Percentiles rank a stretch among this genome's conserved stretches.
Conservation (phyloP, 495 filamentous ascomycete species). For the Aspergillus ostianus region DNA sequence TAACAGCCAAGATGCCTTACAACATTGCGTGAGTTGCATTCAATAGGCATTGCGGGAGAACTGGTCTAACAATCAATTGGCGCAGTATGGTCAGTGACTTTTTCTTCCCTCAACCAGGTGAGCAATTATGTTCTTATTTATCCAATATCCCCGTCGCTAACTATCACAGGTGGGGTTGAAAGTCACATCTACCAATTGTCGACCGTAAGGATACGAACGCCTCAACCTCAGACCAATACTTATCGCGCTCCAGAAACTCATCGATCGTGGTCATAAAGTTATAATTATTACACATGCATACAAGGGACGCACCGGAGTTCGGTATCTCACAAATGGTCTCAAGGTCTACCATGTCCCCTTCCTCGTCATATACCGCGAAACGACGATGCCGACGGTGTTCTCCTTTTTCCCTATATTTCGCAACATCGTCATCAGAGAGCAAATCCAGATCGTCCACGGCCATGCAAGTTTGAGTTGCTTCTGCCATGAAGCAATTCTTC, state of each 20-base stretch:
- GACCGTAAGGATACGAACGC: slow-evolving; percentile 42
- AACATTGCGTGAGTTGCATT: slow-evolving; percentile 65
- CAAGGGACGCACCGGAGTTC: slow-evolving; percentile 83
- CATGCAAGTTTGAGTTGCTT: slow-evolving; percentile 89
- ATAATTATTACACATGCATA: slow-evolving; percentile 98
- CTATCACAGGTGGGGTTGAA: slow-evolving; percentile 74
- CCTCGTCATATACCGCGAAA: slow-evolving; percentile 88
- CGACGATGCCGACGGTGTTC: slow-evolving; percentile 96
- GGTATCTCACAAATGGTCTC: slow-evolving; percentile 95
- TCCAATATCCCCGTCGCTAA: slow-evolving; percentile 14
- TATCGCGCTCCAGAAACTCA: slow-evolving; percentile 62
- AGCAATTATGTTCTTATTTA: slow-evolving; percentile 2
- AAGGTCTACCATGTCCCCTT: slow-evolving; percentile 99
- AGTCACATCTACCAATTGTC: slow-evolving; percentile 98
- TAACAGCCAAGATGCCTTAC: slow-evolving; percentile 53
- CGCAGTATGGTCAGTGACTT: slow-evolving; percentile 94
- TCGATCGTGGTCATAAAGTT: slow-evolving; percentile 96
- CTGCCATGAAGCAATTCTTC: slow-evolving; percentile 92
- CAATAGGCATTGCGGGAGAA: neutral
- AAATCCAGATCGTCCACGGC: slow-evolving; percentile 95
- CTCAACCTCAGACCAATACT: slow-evolving; percentile 13
- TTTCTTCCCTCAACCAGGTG: slow-evolving; percentile 94
- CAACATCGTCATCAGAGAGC: slow-evolving; percentile 89
- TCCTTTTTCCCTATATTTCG: slow-evolving; percentile 97
- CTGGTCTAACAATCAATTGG: slow-evolving; percentile 16